Base-by-base conservation (phyloP, 257 asterid species). In the Ballota nigra region DNA sequence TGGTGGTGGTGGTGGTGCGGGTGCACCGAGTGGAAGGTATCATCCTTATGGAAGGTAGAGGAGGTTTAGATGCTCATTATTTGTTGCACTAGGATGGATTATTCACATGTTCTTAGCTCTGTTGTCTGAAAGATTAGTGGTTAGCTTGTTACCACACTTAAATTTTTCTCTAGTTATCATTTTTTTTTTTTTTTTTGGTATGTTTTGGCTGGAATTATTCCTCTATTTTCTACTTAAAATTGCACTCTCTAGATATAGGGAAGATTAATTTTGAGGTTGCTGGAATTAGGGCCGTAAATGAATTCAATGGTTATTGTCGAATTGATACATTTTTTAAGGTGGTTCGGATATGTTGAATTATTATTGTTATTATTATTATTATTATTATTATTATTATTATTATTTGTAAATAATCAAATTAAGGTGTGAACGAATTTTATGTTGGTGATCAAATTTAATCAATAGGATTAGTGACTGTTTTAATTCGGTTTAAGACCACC, bases 41-140 rank as follows among this genome's bases (percentile, higher is more conserved):
- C 92, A 86, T 79, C 92, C 92, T 45, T 86, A 86, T 47, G 88
- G 83, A 28, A 84, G 92, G 75, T 84, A 82, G 75, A 15, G 57
- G 28, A 38, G 16, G 23, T 23, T 28, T 62, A 45, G 56, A 72
- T 72, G 41, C 63, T 52, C 31, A 15, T 58, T 18, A 3, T n/a
- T 33, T 72, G 77, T 36, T 49, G 52, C 63, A n/a, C 41, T 62
- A 51, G 40, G 70, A 29, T 43, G 23, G 51, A 24, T n/a, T 60
- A 22, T 71, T 52, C 34, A 8, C 63, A 29, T 72, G 40, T 51
- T 51, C 31, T 72, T 72, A 49, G 33, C 58, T 52, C 33, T 20
- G 47, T 40, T 43, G 47, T 40, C 41, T 70, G n/a, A 57, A 70
- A 28, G 34, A 29, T 71, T 71, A 28, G 51, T 71, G 55, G 59